A percentile compares a stretch with the other conserved stretches of the same genome.
These are phyloP conservation scores for Olyra latifolia DNA, from an alignment of 176 grass and related monocot species.

Conservation along the genomic window DNA sequence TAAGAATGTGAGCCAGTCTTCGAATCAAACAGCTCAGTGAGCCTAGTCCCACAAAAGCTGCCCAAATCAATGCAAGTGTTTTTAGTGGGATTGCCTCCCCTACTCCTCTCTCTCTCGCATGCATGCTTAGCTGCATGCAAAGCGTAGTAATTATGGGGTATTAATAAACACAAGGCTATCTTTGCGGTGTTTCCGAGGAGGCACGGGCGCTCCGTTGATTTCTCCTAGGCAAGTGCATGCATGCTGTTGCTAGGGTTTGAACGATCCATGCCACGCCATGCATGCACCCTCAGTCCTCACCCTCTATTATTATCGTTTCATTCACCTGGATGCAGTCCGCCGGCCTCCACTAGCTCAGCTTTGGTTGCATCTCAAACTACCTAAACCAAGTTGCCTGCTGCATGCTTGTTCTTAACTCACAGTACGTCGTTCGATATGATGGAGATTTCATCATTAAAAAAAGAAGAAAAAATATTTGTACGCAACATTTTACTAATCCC, in stretches of 20 bases:
- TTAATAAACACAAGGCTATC: constrained; percentile 37
- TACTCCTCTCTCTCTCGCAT: not conserved
- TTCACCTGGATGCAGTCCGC: not conserved
- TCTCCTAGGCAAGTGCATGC: constrained; percentile 60
- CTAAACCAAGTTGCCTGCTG: constrained; percentile 10
- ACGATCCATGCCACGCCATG: constrained; percentile 10
- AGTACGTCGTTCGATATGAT: no score
- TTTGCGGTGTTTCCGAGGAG: constrained; percentile 62
- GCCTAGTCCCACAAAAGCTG: constrained; percentile 48
- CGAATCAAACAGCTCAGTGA: constrained; percentile 25
- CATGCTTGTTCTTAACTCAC: no score
- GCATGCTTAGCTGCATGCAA: constrained; percentile 24
- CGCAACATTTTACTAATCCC: no score
- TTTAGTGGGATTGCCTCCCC: constrained; percentile 50
- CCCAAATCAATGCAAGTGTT: constrained; percentile 56
- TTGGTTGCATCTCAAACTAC: constrained; percentile 45
- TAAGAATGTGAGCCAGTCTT: constrained; percentile 34
- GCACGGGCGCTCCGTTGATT: constrained; percentile 77
- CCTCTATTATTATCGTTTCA: not conserved
- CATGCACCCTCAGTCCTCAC: constrained; percentile 5
- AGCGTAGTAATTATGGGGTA: constrained; percentile 24
- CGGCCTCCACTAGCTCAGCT: not conserved
- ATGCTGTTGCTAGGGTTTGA: constrained; percentile 33
- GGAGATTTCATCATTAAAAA: no score
- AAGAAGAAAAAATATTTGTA: no score